Percentiles rank a stretch among this genome's conserved stretches.
phyloP scores from a whole-genome alignment of 805 yeast species.

The Yarrowia phangngaensis region DNA sequence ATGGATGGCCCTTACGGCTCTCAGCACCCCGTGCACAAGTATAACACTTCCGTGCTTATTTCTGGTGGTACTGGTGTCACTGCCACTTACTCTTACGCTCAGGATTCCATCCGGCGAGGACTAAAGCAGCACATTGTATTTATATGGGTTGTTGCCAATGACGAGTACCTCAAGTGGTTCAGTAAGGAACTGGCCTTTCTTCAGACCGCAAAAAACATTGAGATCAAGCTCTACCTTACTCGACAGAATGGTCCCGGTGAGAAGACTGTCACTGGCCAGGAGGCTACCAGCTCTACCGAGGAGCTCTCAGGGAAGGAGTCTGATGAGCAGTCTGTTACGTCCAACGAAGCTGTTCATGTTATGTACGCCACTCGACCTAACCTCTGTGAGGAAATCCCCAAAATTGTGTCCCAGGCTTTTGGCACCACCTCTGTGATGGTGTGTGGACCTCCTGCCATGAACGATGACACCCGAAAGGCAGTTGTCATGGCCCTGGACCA shows the following conservation, averaged over 20 bases:
- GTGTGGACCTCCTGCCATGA: slow-evolving; percentile 62
- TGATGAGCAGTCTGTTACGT: slow-evolving; percentile 6
- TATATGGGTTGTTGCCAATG: slow-evolving; percentile 61
- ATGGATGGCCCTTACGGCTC: slow-evolving; percentile 65
- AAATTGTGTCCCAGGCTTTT: slow-evolving; percentile 31
- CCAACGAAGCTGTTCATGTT: slow-evolving; percentile 9
- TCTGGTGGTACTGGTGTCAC: slow-evolving; percentile 66
- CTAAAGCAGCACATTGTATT: slow-evolving; percentile 39
- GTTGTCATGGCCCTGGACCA: slow-evolving; percentile 45
- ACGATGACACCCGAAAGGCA: slow-evolving; percentile 51
- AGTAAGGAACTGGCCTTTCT: slow-evolving; percentile 41
- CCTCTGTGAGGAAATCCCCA: slow-evolving; percentile 12
- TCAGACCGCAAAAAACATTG: slow-evolving; percentile 19
- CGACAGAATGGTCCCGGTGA: slow-evolving; percentile 8
- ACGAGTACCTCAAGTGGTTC: slow-evolving; percentile 51
- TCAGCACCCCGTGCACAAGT: slow-evolving; percentile 41
- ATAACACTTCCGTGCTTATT: slow-evolving; percentile 43
- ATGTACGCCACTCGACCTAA: slow-evolving; percentile 10
- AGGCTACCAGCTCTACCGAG: slow-evolving; percentile 3
- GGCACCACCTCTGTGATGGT: slow-evolving; percentile 53
- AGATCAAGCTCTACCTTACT: slow-evolving; percentile 21
- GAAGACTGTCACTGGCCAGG: slow-evolving; percentile 9
- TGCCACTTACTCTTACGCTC: slow-evolving; percentile 48
- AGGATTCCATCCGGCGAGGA: slow-evolving; percentile 28
- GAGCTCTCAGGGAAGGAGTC: slow-evolving; percentile 12